These are phyloP conservation scores for Phytophthora chlamydospora DNA, from an alignment of 352 stramenopile species.

Conservation along the genomic window DNA sequence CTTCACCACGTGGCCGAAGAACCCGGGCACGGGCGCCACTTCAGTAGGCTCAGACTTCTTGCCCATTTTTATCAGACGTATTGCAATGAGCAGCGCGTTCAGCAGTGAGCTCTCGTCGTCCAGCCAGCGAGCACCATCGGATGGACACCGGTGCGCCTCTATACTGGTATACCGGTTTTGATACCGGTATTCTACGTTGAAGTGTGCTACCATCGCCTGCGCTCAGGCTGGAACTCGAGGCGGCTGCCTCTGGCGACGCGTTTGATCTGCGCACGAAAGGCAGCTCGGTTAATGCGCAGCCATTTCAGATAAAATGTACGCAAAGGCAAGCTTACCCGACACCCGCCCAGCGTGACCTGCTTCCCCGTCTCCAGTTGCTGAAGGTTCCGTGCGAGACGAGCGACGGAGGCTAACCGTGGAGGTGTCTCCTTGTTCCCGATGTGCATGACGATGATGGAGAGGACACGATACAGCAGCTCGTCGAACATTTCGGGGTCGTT, in stretches of 20 bases:
- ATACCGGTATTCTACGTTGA: background rate
- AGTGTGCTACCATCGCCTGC: background rate
- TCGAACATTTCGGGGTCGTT: constrained; percentile 65
- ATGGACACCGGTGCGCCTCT: background rate
- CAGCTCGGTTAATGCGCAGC: constrained; percentile 1
- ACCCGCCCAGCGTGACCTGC: constrained; percentile 70
- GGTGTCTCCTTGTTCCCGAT: constrained; percentile 65
- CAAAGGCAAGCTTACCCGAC: constrained; percentile 46
- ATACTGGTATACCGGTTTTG: constrained; percentile 6
- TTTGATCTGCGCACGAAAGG: constrained; percentile 40
- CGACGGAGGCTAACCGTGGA: constrained; percentile 63
- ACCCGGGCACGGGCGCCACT: constrained; percentile 68
- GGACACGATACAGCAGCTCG: constrained; percentile 66
- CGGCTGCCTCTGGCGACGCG: constrained; percentile 30
- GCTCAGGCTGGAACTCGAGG: constrained; percentile 49
- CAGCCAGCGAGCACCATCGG: too few relatives aligned
- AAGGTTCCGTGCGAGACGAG: constrained; percentile 51
- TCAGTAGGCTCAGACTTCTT: constrained; percentile 37
- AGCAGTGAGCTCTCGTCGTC: constrained; percentile 3
- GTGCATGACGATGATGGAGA: constrained; percentile 57
- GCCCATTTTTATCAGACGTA: constrained; percentile 22
- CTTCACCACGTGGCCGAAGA: constrained; percentile 78
- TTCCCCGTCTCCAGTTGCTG: constrained; percentile 62
- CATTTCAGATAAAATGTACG: constrained; percentile 1
- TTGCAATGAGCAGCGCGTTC: background rate